Percentiles rank a stretch among this genome's conserved stretches.
These are phyloP conservation scores for Raffaelea arxii DNA, from an alignment of 2,329 filamentous ascomycete species.

Conservation along the genomic window DNA sequence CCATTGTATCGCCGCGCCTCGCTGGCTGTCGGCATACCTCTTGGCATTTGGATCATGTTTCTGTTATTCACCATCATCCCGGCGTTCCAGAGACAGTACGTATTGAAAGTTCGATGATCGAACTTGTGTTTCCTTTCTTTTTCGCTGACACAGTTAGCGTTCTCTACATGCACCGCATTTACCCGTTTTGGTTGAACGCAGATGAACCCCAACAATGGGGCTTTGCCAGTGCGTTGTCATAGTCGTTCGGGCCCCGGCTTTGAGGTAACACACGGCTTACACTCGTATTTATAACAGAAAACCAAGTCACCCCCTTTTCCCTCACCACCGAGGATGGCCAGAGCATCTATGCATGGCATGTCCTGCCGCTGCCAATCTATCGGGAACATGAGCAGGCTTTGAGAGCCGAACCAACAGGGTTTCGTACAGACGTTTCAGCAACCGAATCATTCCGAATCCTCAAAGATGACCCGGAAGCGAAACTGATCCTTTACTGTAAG, in stretches of 20 bases:
- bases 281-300: conserved; percentile 38
- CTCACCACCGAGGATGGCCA: conserved; percentile 67
- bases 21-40: conserved; percentile 45
- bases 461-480: conserved; percentile 51
- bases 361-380: conserved; percentile 72
- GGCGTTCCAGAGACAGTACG: conserved; percentile 72
- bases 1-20: conserved; percentile 26
- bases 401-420: conserved; percentile 37
- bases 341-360: conserved; percentile 80
- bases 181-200: conserved; percentile 60
- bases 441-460: conserved; percentile 53
- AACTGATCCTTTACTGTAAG: conserved; percentile 55
- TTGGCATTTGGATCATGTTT: conserved; percentile 57
- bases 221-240: conserved; percentile 57
- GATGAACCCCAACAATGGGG: conserved; percentile 74
- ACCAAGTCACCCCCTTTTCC: conserved; percentile 81
- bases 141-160: conserved; percentile 42
- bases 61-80: conserved; percentile 58
- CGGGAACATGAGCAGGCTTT: conserved; percentile 58
- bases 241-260: background rate
- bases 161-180: conserved; percentile 74
- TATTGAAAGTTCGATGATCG: background rate
- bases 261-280: background rate
- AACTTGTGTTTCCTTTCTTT: background rate
- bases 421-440: conserved; percentile 42